Evolutionary conservation across 345 rosid genomes (phyloP), one percentile per base, ranked within the genome.

Genomic region (Moricandia moricandioides): DNA sequence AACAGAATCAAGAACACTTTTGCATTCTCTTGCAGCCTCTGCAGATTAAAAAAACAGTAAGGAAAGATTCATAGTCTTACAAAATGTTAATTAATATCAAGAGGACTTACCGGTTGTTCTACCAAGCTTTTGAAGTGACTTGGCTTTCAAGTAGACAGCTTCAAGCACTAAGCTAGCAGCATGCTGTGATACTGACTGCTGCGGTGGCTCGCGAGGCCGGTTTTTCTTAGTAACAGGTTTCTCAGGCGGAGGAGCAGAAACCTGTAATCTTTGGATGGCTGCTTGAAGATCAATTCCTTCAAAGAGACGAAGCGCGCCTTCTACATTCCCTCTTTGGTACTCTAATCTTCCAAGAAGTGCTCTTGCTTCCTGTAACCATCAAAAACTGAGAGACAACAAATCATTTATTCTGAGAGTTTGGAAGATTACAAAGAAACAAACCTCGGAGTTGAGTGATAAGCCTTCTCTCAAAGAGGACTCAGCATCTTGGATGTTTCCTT

Each of bases 211-310:
- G 16, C 87, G 87, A 49, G 87, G 69, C 24, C 88, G 86, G 58
- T 81, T 81, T 76, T 88, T 88, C 65, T 81, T 88, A 37, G 85
- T 45, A 67, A 80, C 24, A 1, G 81, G 78, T 69, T 85, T 91
- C 67, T 90, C 89, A 68, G 89, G 77, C 18, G 0, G 6, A 62
- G 6, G 91, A 45, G 52, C 52, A n/a, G 52, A 72, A 47, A 87
- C 88, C 70, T 88, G 96, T 73, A 94, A 71, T 40, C 89, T 72
- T 39, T 85, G 89, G 69, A 88, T 88, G 7, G 95, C 96, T 54
- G 92, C 91, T 62, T 90, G 93, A 67, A 94, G 93, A 77, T 94
- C 97, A 81, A 94, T 91, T 77, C 98, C 98, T 74, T 94, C 95
- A 68, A 89, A 88, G 66, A 91, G 92, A 75, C 86, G 95, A 74